These are phyloP conservation scores for Magnaporthiopsis poae DNA, from an alignment of 2,329 filamentous ascomycete genomes.

Conservation along the genomic window DNA sequence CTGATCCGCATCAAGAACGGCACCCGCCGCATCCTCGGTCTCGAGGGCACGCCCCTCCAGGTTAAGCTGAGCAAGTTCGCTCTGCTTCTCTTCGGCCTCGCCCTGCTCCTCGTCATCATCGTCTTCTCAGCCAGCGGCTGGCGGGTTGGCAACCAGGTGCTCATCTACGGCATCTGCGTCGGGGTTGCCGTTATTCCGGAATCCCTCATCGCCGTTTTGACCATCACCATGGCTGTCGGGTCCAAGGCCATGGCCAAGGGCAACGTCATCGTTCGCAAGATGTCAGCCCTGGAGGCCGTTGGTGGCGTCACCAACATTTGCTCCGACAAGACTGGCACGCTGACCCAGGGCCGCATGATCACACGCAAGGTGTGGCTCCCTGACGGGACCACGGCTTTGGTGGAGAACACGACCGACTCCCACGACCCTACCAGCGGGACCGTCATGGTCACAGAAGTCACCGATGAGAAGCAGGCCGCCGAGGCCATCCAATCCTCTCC, in stretches of 20 bases:
- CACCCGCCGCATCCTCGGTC: conserved; percentile 32
- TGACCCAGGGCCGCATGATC: conserved; percentile 59
- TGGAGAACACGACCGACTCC: conserved; percentile 47
- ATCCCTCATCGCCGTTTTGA: conserved; percentile 52
- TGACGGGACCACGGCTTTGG: conserved; percentile 39
- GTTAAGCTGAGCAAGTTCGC: conserved; percentile 59
- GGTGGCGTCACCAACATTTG: conserved; percentile 48
- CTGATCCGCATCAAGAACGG: conserved; percentile 17
- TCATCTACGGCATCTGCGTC: conserved; percentile 37
- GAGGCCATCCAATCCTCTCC: conserved; percentile 18
- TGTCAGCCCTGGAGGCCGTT: conserved; percentile 44
- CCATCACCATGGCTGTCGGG: conserved; percentile 51
- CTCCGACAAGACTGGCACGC: conserved; percentile 58
- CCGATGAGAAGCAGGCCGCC: conserved; percentile 24
- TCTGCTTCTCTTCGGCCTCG: conserved; percentile 53
- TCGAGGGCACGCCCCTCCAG: conserved; percentile 57
- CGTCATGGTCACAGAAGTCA: conserved; percentile 33
- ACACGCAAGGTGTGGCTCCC: conserved; percentile 53
- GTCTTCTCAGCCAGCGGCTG: conserved; percentile 31
- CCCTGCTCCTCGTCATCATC: conserved; percentile 30
- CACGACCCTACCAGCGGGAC: conserved; percentile 51
- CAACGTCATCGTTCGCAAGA: conserved; percentile 46
- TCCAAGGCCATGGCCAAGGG: conserved; percentile 45
- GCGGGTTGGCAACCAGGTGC: conserved; percentile 35
- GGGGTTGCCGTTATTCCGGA: conserved; percentile 45